Conservation (phyloP, 306 rosid species). For the Vigna radiata region DNA sequence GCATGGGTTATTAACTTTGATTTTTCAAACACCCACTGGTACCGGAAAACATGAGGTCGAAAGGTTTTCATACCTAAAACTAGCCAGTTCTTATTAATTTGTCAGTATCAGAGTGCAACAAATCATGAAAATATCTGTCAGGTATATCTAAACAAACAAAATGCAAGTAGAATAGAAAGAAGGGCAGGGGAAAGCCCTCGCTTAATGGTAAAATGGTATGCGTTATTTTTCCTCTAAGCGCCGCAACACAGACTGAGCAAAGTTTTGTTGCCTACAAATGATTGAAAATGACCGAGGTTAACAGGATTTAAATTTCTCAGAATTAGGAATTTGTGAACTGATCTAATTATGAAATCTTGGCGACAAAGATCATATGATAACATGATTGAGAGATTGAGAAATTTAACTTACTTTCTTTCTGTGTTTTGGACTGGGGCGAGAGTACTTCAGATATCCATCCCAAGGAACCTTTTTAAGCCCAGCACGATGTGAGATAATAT, state of each 20-base stretch:
- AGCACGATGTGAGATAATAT: slow-evolving; percentile 82
- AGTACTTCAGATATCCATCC: slow-evolving; percentile 97
- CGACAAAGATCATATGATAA: neutral
- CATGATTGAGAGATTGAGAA: slow-evolving; percentile 12
- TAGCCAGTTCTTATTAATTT: slow-evolving; percentile 1
- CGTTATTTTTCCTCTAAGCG: slow-evolving; percentile 71
- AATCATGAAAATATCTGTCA: neutral
- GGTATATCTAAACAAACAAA: slow-evolving; percentile 3
- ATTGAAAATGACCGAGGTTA: slow-evolving; percentile 20
- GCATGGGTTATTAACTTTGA: too few relatives aligned
- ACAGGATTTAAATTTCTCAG: slow-evolving; percentile 2
- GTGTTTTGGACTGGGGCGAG: slow-evolving; percentile 95
- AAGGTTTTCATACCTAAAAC: neutral
- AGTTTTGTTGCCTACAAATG: slow-evolving; percentile 76
- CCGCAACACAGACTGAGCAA: slow-evolving; percentile 68
- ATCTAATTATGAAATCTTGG: neutral
- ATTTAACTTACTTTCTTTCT: slow-evolving; percentile 69
- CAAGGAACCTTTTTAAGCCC: slow-evolving; percentile 97
- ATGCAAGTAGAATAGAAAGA: neutral
- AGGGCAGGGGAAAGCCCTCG: neutral
- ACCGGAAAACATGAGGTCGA: too few relatives aligned
- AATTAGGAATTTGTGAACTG: neutral
- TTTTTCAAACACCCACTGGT: too few relatives aligned
- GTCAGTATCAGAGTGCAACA: neutral
- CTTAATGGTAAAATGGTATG: too few relatives aligned